Evolutionary conservation across 306 rosid species (phyloP), one percentile per base, ranked within the genome.

Genomic region (Delonix regia): DNA sequence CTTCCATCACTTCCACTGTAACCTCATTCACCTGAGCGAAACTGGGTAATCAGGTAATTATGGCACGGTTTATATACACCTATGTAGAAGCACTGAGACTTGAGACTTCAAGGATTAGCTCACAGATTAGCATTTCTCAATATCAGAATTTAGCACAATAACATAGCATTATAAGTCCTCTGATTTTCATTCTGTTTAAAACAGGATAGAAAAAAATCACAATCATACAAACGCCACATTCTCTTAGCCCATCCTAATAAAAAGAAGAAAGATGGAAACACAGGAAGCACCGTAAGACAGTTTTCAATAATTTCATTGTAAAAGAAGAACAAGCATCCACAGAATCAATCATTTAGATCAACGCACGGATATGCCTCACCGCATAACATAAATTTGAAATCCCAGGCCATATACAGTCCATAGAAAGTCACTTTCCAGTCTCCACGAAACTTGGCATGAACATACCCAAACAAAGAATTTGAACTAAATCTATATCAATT

Each of bases 1-100:
- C 97, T 72, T 90, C 92, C 67, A 83, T 68, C 71, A 83, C 89
- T 67, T 87, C 97, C 69, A 86, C 82, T 0, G 8, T 15, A 64
- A 80, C 75, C 22, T 82, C 85, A 4, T 45, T 69, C 63, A 85
- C 86, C 96, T 93, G 78, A 76, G 55, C 53, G 3, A 25, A 55
- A 64, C 15, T 59, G 55, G 44, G 36, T 4, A 24, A 73, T 79
- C 55, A 75, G 69, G 34, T 66, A 16, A 76, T 21, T 60, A 41
- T 25, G 24, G 30, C 49, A 44, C 19, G 8, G 13, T 25, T 65
- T 24, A 68, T 3, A 27, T 6, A 7, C 24, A 33, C 19, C 25
- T 67, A 42, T 13, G 5, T 33, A 25, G 11, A 36, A 44, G 60
- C 28, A 52, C 36, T 42, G 21, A 56, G 19, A 76, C 60, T 16